Percentiles rank a stretch among this genome's conserved stretches.
phyloP scores from a whole-genome alignment of 192 early-diverging fungal species.

The Coemansia sp. region DNA sequence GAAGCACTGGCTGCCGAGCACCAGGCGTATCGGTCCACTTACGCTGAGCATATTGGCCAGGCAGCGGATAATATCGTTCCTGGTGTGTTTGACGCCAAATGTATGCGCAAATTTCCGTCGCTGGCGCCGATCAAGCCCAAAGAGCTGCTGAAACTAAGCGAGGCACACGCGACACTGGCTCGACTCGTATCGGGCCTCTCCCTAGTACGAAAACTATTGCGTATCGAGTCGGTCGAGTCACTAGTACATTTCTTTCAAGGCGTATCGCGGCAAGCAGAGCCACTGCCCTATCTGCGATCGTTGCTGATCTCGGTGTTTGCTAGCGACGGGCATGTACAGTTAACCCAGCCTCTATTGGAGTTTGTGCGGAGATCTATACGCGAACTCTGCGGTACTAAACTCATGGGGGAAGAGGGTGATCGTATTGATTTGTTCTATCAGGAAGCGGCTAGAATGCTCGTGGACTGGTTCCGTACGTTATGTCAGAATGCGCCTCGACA shows the following conservation, averaged over 20 bases:
- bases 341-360: conserved; percentile 15
- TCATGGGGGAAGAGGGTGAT: not conserved
- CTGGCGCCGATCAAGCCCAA: conserved; percentile 42
- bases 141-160: conserved; percentile 13
- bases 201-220: conserved; percentile 16
- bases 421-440: conserved; percentile 17
- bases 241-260: conserved; percentile 27
- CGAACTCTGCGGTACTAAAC: conserved; percentile 16
- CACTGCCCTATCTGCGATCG: conserved; percentile 40
- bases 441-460: conserved; percentile 30
- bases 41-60: not conserved
- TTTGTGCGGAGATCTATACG: conserved; percentile 28
- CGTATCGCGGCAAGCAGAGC: conserved; percentile 4
- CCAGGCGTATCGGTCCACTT: not conserved
- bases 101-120: conserved; percentile 50
- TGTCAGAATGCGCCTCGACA: conserved; percentile 47
- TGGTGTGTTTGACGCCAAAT: conserved; percentile 42
- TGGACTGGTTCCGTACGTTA: conserved; percentile 42
- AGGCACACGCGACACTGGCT: conserved; percentile 16
- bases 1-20: conserved; percentile 10
- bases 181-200: conserved; percentile 17
- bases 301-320: conserved; percentile 32
- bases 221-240: conserved; percentile 23
- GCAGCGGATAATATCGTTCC: conserved; percentile 9
- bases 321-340: conserved; percentile 14